Evolutionary conservation across 2,329 filamentous ascomycete species (phyloP).

Genomic region (Xylaria digitata): DNA sequence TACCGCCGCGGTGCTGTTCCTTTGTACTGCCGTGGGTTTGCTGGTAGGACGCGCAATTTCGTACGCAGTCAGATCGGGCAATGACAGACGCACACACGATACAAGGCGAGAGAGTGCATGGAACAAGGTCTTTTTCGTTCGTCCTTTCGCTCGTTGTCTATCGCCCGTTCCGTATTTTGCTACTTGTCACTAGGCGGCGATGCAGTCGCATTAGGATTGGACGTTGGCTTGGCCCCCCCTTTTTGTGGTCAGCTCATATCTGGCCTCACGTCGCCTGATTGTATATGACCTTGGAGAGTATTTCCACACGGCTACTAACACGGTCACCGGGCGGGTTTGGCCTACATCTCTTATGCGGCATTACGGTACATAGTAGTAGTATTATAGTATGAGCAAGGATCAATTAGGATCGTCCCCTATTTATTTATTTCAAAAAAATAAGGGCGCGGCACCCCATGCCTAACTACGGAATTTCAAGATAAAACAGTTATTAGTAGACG

Average conservation of each 20-base stretch:
- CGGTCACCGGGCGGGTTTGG: constrained; percentile 14
- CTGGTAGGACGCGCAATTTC: constrained; percentile 25
- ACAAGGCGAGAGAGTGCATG: constrained; percentile 32
- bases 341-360: background rate
- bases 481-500: constrained; percentile 29
- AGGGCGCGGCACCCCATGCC: background rate
- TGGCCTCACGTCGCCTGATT: constrained; percentile 39
- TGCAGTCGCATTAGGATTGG: constrained; percentile 28
- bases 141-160: constrained; percentile 18
- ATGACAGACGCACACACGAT: constrained; percentile 33
- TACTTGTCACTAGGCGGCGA: constrained; percentile 24
- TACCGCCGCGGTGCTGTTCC: background rate
- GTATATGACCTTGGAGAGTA: constrained; percentile 17
- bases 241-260: constrained; percentile 36
- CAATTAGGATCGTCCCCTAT: background rate
- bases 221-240: constrained; percentile 22
- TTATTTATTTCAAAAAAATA: constrained; percentile 3
- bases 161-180: constrained; percentile 1
- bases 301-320: constrained; percentile 29
- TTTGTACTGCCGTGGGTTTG: constrained; percentile 13
- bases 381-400: background rate
- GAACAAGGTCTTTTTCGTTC: background rate
- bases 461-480: background rate
- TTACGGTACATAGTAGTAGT: background rate
- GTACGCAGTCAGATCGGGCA: constrained; percentile 25